Base-by-base conservation (phyloP, 148 eudicot genomes). In the Vaccinium darrowii region DNA sequence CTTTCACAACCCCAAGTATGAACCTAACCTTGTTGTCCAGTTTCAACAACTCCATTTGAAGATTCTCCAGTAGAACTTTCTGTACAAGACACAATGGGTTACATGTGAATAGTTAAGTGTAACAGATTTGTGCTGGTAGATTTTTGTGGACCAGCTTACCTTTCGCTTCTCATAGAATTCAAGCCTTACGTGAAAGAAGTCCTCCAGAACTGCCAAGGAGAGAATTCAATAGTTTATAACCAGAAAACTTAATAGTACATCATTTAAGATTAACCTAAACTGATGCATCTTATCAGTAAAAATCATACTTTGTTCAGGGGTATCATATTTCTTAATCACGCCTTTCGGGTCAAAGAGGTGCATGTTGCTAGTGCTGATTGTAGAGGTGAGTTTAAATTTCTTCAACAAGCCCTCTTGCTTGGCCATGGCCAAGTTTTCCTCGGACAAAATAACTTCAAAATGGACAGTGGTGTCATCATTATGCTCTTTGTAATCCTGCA, bases 341-440 rank as follows among this genome's bases (percentile, higher is more conserved):
- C 98, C 98, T 25, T 91, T 90, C 16, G 91, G 72, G 57, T 94
- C 96, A 85, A 97, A 97, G 18, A 97, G 92, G 86, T 97, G 99
- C 99, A 97, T 97, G 90, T 97, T 97, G 80, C 92, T 94, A 7
- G 97, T 97, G 92, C 92, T 91, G 83, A 97, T 90, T 30, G 93
- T 83, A 73, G 89, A 91, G 8, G 95, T 93, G 56, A 97, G 92
- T 93, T 93, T 97, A 76, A 97, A 95, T 84, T 92, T 97, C 91
- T 97, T 97, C 82, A 93, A 73, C 92, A 97, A 82, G n/a, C 98
- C 99, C 88, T 94, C 98, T 85, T 94, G 92, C 88, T 85, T 90
- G 84, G 95, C 99, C 52, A 81, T 78, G 50, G 62, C 73, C 89
- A 94, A 78, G 84, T 91, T 91, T 58, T 86, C 87, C 84, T 84